Evolutionary conservation across 768 basidiomycete species (phyloP), one percentile per base, ranked within the genome.

Genomic region (Mycena indigotica): DNA sequence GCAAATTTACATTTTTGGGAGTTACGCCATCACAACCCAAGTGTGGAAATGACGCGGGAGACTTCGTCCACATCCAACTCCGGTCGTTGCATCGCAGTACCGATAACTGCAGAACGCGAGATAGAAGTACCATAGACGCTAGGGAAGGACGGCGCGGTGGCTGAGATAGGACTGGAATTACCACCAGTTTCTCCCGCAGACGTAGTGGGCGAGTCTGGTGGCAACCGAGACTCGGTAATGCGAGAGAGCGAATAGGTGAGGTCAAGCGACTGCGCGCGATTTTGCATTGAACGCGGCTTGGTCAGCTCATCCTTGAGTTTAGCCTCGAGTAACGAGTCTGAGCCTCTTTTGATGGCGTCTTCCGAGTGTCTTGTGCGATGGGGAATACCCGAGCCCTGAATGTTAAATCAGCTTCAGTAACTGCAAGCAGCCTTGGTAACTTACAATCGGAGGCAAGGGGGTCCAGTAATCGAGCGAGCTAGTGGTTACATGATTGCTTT

Each of bases 191-290:
- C 89, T 24, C 85, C 85, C 0, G 82, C 84, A 8, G 91, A 91
- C 4, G 84, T 89, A 32, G 89, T 91, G 1, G 91, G 91, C 1
- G 91, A 93, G 50, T 91, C 89, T 1, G 90, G 89, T 35, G 83
- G 81, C 44, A 86, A 74, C 52, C 82, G 77, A 39, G 85, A 80
- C 66, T 91, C 91, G 4, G 86, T 85, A 64, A 93, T 91, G 53
- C 86, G 86, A n/a, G 86, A 87, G 28, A 94, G 80, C 5, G 93
- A 93, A 63, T 85, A 85, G 0, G 90, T 93, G 62, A 96, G 76
- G 69, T 96, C 93, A 46, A 96, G 85, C 4, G 89, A 92, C 69
- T 95, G 93, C 0, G 93, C 93, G 17, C 93, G 88, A 65, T 92
- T 92, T 60, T 87, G 87, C 60, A 93, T 75, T 3, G 91, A 88